Base-by-base conservation (phyloP, 108 stramenopile species). In the Craspedostauros australis region DNA sequence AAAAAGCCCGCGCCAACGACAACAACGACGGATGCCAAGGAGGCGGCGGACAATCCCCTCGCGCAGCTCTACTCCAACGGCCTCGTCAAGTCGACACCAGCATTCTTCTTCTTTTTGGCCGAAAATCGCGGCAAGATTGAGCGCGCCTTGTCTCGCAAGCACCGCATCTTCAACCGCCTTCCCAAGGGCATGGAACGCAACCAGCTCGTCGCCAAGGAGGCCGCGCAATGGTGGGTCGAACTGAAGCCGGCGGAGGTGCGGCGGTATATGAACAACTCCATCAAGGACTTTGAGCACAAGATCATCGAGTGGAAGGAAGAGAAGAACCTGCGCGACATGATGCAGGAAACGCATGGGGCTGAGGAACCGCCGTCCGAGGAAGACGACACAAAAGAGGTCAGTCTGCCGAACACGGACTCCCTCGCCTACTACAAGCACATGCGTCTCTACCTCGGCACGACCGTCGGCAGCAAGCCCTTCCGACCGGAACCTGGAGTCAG, bases 231-330 rank as follows among this genome's bases (percentile, higher is more conserved):
- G 59, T 91, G 86, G 86, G 36, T 60, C 7, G 77, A 66, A 34
- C 32, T 83, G 40, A 54, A 54, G n/a, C 44, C 50, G 0, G 19
- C 38, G 11, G 89, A 91, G 18, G 49, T 67, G 21, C 47, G 52
- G 5, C 63, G 79, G 36, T 91, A 77, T 57, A 54, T 87, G 29
- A 72, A 65, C 20, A 54, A 79, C 54, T 67, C 80, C 4, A 85
- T 91, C 70, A 57, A 68, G 6, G 85, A 91, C 38, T 87, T 81
- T 55, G 85, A 87, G 49, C 49, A 71, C 22, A 49, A 75, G 8
- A 73, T 85, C 27, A 60, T 85, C 39, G 69, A 77, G 38, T 91
- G 90, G 90, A 91, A 91, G 58, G 77, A 91, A 66, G 82, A 83
- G 38, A 82, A 87, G 60, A 79, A 41, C 33, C 64, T 87, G 7